Conservation (phyloP, 2,329 filamentous ascomycete genomes). For the Cercospora berteroae region DNA sequence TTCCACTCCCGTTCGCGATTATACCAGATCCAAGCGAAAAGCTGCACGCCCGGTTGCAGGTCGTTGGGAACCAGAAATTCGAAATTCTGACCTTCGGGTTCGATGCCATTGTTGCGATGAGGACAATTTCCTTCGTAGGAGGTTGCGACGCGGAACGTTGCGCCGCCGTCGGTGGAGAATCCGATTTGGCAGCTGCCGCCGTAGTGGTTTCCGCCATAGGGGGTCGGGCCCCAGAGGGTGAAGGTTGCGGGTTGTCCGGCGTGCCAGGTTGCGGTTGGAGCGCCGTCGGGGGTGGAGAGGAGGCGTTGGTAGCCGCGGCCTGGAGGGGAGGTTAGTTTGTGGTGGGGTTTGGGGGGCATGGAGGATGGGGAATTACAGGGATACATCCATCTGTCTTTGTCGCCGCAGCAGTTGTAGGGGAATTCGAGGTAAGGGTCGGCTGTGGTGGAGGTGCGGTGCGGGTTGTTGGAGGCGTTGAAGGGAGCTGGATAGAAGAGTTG, state of each 20-base stretch:
- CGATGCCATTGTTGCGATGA: constrained; percentile 40
- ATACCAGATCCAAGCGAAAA: constrained; percentile 51
- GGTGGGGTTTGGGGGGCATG: not conserved
- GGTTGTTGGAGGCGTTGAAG: constrained; percentile 47
- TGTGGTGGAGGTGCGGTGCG: constrained; percentile 37
- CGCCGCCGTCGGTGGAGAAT: constrained; percentile 43
- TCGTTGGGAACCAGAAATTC: constrained; percentile 47
- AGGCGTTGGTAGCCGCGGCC: constrained; percentile 45
- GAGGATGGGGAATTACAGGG: constrained; percentile 35
- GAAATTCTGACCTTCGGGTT: constrained; percentile 45
- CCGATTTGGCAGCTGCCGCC: constrained; percentile 51
- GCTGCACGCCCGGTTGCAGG: constrained; percentile 41
- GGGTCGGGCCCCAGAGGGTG: constrained; percentile 33
- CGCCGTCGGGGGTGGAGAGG: constrained; percentile 45
- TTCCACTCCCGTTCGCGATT: constrained; percentile 50
- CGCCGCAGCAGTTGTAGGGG: constrained; percentile 49
- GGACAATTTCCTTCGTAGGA: constrained; percentile 51
- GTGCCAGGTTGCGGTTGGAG: constrained; percentile 45
- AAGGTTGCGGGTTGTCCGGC: constrained; percentile 46
- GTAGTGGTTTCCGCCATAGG: constrained; percentile 42
- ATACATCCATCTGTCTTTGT: constrained; percentile 33
- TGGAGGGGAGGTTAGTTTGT: not conserved
- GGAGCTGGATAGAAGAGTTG: constrained; percentile 45
- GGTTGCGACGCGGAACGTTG: constrained; percentile 47
- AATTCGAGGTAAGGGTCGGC: constrained; percentile 43